A percentile compares a stretch with the other conserved stretches of the same genome.
Evolutionary conservation across 495 filamentous ascomycete genomes (phyloP).

Genomic region (Aspergillus sclerotiicarbonarius): DNA sequence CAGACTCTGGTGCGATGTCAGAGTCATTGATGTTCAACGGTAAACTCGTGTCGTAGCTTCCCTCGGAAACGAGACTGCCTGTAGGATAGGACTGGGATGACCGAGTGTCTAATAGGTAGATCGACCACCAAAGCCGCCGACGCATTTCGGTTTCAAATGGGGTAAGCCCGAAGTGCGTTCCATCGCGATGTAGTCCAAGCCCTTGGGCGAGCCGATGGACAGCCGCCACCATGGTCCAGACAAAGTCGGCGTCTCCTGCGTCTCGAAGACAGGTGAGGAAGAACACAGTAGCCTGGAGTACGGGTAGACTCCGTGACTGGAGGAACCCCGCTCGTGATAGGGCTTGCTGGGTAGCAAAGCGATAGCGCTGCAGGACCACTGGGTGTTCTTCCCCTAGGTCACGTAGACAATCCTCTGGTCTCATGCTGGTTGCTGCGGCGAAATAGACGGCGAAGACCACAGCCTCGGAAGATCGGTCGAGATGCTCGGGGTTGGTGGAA

Average conservation of each 20-base stretch:
- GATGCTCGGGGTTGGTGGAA: constrained; percentile 41
- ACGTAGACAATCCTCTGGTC: constrained; percentile 23
- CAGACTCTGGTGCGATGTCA: neutral
- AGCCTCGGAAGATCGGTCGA: constrained; percentile 55
- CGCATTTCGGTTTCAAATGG: constrained; percentile 71
- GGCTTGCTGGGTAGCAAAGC: constrained; percentile 66
- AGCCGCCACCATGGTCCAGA: constrained; percentile 58
- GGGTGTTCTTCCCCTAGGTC: constrained; percentile 11
- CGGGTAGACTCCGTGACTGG: constrained; percentile 58
- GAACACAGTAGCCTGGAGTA: constrained; percentile 66
- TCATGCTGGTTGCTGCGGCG: constrained; percentile 64
- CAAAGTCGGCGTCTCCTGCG: constrained; percentile 52
- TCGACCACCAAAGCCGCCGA: constrained; percentile 72
- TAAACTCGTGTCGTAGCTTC: constrained; percentile 66
- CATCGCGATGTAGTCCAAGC: constrained; percentile 70
- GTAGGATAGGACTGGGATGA: constrained; percentile 76
- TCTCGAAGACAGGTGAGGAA: constrained; percentile 57
- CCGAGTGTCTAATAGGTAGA: constrained; percentile 73
- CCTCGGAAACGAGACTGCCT: constrained; percentile 55
- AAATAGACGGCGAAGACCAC: constrained; percentile 74
- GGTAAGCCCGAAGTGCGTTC: constrained; percentile 56
- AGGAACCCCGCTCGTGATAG: constrained; percentile 65
- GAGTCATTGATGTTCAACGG: constrained; percentile 75
- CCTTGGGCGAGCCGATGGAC: constrained; percentile 67
- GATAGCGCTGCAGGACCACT: constrained; percentile 54